Evolutionary conservation across 164 flowering plant species (phyloP), one percentile per base, ranked within the genome.

Genomic region (Annona cherimola): DNA sequence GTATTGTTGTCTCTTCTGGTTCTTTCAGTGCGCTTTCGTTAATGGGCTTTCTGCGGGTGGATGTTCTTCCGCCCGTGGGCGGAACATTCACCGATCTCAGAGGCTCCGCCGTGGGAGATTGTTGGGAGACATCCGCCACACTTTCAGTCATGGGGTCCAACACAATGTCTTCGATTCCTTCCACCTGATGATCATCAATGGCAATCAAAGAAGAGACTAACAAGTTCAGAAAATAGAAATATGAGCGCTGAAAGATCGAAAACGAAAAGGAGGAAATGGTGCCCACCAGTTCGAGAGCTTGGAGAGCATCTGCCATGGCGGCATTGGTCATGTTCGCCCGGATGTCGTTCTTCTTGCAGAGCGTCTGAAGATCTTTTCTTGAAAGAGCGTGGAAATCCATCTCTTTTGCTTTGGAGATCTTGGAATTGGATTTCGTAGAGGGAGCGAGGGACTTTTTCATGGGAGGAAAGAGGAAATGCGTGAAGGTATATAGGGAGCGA

Each of bases 291-390:
- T 77, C 59, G 43, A 94, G 97, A 72, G 85, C 79, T 9, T 70
- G 3, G 75, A 92, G 93, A 63, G 99, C 89, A 67, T 95, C 94
- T 20, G 94, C 99, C 99, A 95, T 95, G 80, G 98, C 97, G n/a
- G 82, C 78, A 57, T 95, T 95, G 77, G 97, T 89, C 74, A 83
- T 77, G 79, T 95, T 95, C 4, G 97, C 99, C 1, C 92, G 90
- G 70, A 95, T 95, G 65, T 85, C 84, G 84, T 95, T 89, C 84
- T 55, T 82, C 96, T 95, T 95, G 92, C 99, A 92, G 64, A 95
- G 90, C 50, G 85, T 70, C 76, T 95, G 99, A 54, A 95, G 92
- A 16, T 95, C 93, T 74, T 81, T 88, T 83, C 99, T 90, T 42
- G 89, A 18, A 35, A 95, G 84, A 70, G 81, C 77, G 69, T 88